A percentile compares a stretch with the other conserved stretches of the same genome.
These are phyloP conservation scores for Pyrenochaeta sp. DNA, from an alignment of 2,329 filamentous ascomycete species.

Conservation along the genomic window DNA sequence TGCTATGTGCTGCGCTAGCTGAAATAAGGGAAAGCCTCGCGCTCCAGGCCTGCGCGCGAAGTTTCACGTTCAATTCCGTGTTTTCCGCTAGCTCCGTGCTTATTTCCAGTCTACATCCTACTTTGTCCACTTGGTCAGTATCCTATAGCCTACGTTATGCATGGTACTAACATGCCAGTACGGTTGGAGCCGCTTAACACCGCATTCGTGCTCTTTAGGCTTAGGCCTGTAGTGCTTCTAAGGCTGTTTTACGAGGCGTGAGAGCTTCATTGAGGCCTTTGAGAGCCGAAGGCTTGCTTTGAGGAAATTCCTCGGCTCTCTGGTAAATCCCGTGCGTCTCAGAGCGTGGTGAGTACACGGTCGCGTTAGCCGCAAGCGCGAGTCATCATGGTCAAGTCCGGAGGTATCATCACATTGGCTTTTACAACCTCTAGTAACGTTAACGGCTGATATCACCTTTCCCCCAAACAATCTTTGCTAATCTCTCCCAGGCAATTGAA, in stretches of 20 bases:
- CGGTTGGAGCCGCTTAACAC: background rate
- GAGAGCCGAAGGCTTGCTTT: background rate
- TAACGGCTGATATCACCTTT: background rate
- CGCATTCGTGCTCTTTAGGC: background rate
- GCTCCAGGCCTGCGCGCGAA: background rate
- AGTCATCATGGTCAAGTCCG: background rate
- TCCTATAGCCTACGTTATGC: background rate
- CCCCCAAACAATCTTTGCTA: background rate
- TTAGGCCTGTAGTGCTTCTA: slow-evolving; percentile 1
- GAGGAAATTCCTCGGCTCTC: background rate
- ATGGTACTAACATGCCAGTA: slow-evolving; percentile 2
- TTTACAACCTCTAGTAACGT: slow-evolving; percentile 1
- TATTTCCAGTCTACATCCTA: background rate
- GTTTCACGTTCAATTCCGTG: slow-evolving; percentile 1
- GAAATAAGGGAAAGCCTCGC: slow-evolving; percentile 1
- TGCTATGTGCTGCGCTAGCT: background rate
- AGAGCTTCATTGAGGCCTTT: background rate
- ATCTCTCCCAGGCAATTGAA: background rate
- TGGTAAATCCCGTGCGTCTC: background rate
- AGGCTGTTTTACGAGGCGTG: background rate
- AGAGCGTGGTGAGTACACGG: background rate
- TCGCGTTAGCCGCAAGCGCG: background rate
- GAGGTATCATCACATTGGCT: background rate
- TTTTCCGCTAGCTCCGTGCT: background rate
- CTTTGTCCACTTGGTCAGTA: slow-evolving; percentile 1